Conservation (phyloP, 768 basidiomycete species). For the Kwoniella pini region DNA sequence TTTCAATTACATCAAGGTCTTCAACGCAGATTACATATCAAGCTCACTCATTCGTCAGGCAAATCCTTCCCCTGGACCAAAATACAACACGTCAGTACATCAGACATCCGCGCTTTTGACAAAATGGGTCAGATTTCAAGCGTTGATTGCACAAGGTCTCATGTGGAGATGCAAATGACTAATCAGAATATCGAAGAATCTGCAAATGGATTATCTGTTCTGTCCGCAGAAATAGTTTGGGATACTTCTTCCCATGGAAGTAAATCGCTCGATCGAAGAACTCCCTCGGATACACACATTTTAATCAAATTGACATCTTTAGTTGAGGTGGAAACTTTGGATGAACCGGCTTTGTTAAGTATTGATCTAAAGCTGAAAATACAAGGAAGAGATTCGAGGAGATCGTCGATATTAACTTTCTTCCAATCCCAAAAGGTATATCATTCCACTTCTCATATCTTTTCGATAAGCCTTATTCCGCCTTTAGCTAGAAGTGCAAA, state of each 20-base stretch:
- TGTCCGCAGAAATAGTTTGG: slow-evolving; percentile 78
- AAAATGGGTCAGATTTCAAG: slow-evolving; percentile 60
- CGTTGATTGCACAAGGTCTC: slow-evolving; percentile 25
- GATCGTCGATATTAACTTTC: slow-evolving; percentile 76
- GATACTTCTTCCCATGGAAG: slow-evolving; percentile 92
- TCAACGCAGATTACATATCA: slow-evolving; percentile 76
- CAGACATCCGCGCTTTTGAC: slow-evolving; percentile 82
- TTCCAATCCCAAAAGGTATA: slow-evolving; percentile 76
- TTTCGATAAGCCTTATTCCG: slow-evolving; percentile 76
- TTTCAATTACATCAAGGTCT: slow-evolving; percentile 91
- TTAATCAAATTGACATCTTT: slow-evolving; percentile 75
- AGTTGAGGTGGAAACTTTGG: slow-evolving; percentile 78
- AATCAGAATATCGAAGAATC: slow-evolving; percentile 73
- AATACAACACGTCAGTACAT: slow-evolving; percentile 71
- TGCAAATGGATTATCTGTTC: slow-evolving; percentile 75
- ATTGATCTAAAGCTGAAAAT: slow-evolving; percentile 85
- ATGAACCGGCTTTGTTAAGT: slow-evolving; percentile 81
- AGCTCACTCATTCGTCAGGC: slow-evolving; percentile 83
- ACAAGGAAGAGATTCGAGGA: slow-evolving; percentile 77
- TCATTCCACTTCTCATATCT: slow-evolving; percentile 78
- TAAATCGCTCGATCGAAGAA: slow-evolving; percentile 72
- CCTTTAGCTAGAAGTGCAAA: slow-evolving; percentile 80
- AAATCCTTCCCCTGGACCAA: slow-evolving; percentile 84
- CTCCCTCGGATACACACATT: slow-evolving; percentile 72
- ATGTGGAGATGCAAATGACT: slow-evolving; percentile 70